Conservation (phyloP, 192 early-diverging fungal species). For the Mortierella alpina region DNA sequence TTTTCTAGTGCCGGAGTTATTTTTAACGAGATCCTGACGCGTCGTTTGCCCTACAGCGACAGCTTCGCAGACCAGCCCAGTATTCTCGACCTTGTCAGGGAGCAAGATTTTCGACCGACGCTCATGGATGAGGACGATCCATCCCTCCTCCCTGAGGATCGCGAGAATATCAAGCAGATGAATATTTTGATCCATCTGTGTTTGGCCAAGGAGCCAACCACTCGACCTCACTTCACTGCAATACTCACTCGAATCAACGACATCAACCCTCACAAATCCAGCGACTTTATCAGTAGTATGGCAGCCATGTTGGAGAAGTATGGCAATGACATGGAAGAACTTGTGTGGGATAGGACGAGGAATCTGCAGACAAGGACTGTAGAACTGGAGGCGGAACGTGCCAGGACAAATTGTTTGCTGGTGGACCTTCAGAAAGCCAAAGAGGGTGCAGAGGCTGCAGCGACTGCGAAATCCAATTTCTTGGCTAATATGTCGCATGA, state of each 20-base stretch:
- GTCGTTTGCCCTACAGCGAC: conserved; percentile 48
- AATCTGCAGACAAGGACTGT: conserved; percentile 56
- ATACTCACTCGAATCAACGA: conserved; percentile 43
- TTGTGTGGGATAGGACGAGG: conserved; percentile 51
- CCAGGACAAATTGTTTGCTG: conserved; percentile 47
- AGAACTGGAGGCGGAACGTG: conserved; percentile 57
- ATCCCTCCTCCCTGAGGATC: conserved; percentile 20
- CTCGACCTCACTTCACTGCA: conserved; percentile 45
- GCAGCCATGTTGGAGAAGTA: conserved; percentile 59
- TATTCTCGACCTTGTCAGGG: conserved; percentile 25
- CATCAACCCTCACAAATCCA: conserved; percentile 52
- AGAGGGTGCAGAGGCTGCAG: conserved; percentile 62
- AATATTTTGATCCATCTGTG: conserved; percentile 35
- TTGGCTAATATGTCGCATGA: conserved; percentile 85
- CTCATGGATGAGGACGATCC: conserved; percentile 10
- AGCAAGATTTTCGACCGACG: conserved; percentile 27
- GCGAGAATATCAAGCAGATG: conserved; percentile 45
- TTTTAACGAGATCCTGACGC: conserved; percentile 60
- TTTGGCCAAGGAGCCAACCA: conserved; percentile 18
- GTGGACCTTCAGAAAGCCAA: conserved; percentile 59
- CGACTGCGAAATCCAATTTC: conserved; percentile 65
- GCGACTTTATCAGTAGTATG: conserved; percentile 56
- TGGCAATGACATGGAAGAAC: conserved; percentile 59
- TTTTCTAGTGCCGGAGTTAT: conserved; percentile 54
- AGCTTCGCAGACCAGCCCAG: conserved; percentile 3